These are phyloP conservation scores for Silene uniflora DNA, from an alignment of 148 eudicot species.

Conservation along the genomic window DNA sequence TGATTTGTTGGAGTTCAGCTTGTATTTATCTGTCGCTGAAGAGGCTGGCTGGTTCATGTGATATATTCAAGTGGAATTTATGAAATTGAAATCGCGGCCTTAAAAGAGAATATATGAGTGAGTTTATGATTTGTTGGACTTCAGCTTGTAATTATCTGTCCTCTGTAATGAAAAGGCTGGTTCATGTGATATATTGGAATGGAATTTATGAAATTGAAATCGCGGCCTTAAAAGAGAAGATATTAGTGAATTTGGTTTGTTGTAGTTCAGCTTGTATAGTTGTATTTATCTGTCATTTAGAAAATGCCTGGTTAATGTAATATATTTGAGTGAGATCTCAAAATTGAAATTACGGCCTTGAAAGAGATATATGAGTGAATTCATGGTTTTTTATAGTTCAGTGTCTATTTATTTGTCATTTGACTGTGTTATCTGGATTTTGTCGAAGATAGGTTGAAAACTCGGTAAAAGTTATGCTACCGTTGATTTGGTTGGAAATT, in stretches of 20 bases:
- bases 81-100: background rate
- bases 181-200: background rate
- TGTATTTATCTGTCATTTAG: background rate
- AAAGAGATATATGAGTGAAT: background rate
- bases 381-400: background rate
- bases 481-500: conserved; percentile 14
- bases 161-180: background rate
- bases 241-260: background rate
- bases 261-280: background rate
- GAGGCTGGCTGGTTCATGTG: background rate
- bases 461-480: background rate
- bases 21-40: background rate
- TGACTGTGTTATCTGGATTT: no score
- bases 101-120: background rate
- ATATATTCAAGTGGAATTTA: background rate
- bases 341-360: no score
- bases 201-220: background rate
- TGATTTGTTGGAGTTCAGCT: background rate
- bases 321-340: background rate
- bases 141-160: background rate
- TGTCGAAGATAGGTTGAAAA: background rate
- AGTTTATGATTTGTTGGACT: background rate
- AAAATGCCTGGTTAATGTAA: background rate
- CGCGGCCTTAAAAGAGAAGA: background rate
- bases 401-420: no score